Conservation (phyloP, 805 yeast species). For the Hermanozyma aechmeae region DNA sequence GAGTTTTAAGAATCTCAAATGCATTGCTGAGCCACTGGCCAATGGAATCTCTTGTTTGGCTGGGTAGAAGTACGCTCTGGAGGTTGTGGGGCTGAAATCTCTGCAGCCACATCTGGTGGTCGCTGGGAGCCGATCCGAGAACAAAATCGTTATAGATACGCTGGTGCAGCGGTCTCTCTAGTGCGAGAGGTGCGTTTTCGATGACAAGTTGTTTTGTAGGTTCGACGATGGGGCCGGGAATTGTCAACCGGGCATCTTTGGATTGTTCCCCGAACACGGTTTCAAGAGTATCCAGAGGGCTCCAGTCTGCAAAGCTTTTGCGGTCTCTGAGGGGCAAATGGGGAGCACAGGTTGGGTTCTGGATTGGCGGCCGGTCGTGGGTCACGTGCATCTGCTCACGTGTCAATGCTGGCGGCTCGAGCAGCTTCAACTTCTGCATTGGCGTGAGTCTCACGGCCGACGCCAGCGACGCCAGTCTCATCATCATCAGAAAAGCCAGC, state of each 20-base stretch:
- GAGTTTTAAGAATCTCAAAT: constrained; percentile 21
- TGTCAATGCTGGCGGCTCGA: constrained; percentile 21
- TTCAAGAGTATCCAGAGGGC: neutral
- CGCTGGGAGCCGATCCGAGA: neutral
- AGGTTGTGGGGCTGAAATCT: constrained; percentile 30
- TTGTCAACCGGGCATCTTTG: constrained; percentile 6
- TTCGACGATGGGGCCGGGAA: constrained; percentile 3
- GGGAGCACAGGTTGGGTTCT: neutral
- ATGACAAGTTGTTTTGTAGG: neutral
- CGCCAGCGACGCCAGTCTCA: constrained; percentile 19
- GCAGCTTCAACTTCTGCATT: constrained; percentile 20
- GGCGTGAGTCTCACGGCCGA: constrained; percentile 17
- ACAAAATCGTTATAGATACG: constrained; percentile 4
- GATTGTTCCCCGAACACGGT: constrained; percentile 1
- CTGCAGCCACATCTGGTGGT: constrained; percentile 29
- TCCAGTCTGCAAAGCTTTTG: too few relatives aligned
- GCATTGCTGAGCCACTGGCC: constrained; percentile 33
- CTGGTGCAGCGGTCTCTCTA: too few relatives aligned
- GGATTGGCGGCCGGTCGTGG: constrained; percentile 4
- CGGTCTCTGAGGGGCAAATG: too few relatives aligned
- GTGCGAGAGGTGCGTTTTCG: constrained; percentile 5
- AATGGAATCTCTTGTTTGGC: constrained; percentile 13
- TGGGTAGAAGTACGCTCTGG: constrained; percentile 24
- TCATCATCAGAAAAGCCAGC: constrained; percentile 30
- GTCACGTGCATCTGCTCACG: constrained; percentile 24